phyloP scores from a whole-genome alignment of 106 monocot species.

The Acorus calamus region DNA sequence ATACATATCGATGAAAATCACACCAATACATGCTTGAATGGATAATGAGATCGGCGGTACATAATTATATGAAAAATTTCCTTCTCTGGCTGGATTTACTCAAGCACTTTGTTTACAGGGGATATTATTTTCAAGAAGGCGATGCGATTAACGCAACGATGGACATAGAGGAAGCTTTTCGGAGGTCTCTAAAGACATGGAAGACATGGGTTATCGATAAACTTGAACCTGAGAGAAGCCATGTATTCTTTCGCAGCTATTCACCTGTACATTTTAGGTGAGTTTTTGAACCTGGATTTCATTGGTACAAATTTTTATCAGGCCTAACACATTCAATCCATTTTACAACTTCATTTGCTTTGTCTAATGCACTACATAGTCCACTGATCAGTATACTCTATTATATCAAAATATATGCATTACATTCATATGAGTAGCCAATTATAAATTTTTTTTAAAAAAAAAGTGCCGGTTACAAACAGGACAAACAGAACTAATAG shows the following conservation, averaged over 20 bases:
- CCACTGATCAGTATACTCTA: no score
- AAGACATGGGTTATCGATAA: constrained; percentile 38
- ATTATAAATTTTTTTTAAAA: no score
- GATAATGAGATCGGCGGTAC: neutral
- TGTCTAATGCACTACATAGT: no score
- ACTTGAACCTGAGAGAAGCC: constrained; percentile 17
- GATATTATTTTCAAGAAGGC: constrained; percentile 67
- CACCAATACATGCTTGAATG: neutral
- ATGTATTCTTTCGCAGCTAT: constrained; percentile 60
- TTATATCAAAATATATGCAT: no score
- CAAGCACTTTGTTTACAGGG: constrained; percentile 25
- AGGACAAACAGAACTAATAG: no score
- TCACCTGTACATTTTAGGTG: constrained; percentile 65
- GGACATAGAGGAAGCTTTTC: constrained; percentile 55
- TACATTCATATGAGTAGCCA: no score
- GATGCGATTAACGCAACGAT: constrained; percentile 39
- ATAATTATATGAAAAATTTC: neutral
- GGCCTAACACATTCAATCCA: no score
- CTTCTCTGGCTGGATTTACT: no score
- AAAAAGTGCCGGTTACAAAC: no score
- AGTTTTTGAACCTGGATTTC: neutral
- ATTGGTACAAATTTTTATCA: neutral
- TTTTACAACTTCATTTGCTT: no score
- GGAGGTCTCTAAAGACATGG: constrained; percentile 32
- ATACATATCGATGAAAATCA: neutral